Evolutionary conservation across 257 asterid genomes (phyloP).

Genomic region (Linaria vulgaris): DNA sequence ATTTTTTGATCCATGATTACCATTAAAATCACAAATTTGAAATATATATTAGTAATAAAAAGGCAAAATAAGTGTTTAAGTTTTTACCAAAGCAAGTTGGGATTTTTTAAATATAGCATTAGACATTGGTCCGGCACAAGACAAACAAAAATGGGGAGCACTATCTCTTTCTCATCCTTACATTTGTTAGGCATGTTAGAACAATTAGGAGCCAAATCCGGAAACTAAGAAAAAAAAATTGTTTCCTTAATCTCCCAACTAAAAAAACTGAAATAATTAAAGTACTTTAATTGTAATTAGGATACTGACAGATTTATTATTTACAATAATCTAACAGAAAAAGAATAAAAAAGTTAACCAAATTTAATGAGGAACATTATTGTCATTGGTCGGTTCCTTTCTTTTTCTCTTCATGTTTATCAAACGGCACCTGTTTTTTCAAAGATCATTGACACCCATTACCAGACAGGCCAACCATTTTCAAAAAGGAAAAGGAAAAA

Average conservation of each 20-base stretch:
- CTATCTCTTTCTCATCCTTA: slow-evolving; percentile 41
- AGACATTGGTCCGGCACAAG: slow-evolving; percentile 9
- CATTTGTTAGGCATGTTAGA: slow-evolving; percentile 66
- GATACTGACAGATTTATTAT: neutral
- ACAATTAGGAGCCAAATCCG: slow-evolving; percentile 63
- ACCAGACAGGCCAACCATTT: slow-evolving; percentile 15
- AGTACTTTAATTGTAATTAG: neutral
- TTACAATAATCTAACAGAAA: neutral
- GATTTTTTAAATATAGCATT: too few relatives aligned
- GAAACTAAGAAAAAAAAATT: slow-evolving; percentile 32
- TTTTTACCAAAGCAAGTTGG: too few relatives aligned
- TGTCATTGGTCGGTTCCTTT: slow-evolving; percentile 20
- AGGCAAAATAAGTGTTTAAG: neutral
- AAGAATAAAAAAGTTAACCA: neutral
- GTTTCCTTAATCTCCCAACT: slow-evolving; percentile 35
- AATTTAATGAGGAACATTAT: slow-evolving; percentile 28
- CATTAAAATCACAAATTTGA: too few relatives aligned
- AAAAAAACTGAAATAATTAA: neutral
- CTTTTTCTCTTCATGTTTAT: slow-evolving; percentile 36
- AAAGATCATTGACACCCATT: slow-evolving; percentile 18
- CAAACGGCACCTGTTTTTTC: slow-evolving; percentile 26
- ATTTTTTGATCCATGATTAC: too few relatives aligned
- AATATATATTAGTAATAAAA: neutral
- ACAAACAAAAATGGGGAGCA: slow-evolving; percentile 27
- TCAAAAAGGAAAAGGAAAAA: slow-evolving; percentile 5